Base-by-base conservation (phyloP, 331 rosid species). In the Quercus lobata region DNA sequence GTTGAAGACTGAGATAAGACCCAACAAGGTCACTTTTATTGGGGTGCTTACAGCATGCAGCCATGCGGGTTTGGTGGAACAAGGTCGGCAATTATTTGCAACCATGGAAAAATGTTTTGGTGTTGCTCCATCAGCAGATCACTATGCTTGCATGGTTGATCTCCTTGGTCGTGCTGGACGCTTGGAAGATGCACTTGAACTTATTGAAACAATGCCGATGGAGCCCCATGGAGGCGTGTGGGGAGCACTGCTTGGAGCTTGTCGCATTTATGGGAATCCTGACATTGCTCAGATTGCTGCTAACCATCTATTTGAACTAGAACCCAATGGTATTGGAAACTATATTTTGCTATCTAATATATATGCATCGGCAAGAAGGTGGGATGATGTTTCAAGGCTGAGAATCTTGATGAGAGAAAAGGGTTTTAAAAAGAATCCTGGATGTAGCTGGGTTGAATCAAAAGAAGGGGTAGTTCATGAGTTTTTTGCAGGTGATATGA, bases 141-240 rank as follows among this genome's bases (percentile, higher is more conserved):
- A 91, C 84, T 93, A 91, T 24, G 92, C 93, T 7, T 91, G 97
- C 83, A 69, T 91, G 82, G 91, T 93, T 62, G 97, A 93, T 82
- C 92, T 91, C 58, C 92, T 93, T n/a, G 94, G 94, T 73, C 86
- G 92, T 35, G 86, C 88, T 2, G 92, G 91, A n/a, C 83, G 61
- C 35, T 7, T 91, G 58, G 84, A 84, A 73, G 90, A 87, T 82
- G 86, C 88, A 17, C 86, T 87, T 22, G 76, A 79, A 17, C 80
- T 84, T 25, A 73, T 82, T 11, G 76, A 81, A 74, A 76, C 82
- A 44, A 84, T 87, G 86, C 84, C 82, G 7, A 63, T 81, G 66
- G 79, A 73, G 16, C 74, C 88, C 52, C 41, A 81, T 34, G 88
- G 73, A 76, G 80, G 86, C 12, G 88, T 84, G 41, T 87, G 90